Base-by-base conservation (phyloP, 495 filamentous ascomycete genomes). In the Aspergillus wentii region DNA sequence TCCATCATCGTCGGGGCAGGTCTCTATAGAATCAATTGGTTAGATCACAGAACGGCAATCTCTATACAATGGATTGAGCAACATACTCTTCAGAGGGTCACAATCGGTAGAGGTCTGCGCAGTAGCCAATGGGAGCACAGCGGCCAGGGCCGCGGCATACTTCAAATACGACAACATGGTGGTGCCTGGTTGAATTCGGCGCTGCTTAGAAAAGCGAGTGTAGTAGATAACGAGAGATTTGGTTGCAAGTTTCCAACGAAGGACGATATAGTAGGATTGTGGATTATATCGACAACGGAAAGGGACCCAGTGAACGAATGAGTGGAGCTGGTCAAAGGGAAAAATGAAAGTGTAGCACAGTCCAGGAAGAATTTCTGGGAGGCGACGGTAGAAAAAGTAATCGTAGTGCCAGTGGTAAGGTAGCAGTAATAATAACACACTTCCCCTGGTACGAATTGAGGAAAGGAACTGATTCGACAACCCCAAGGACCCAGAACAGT, bases 1-100 rank as follows among this genome's bases (percentile, higher is more conserved):
- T 36, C 80, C 87, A 9, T 72, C 71, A 54, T 89, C 66, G 19
- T 78, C 53, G 7, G 79, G 69, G 55, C 85, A 90, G 17, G 58
- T 57, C 20, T 56, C 63, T 72, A 32, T 23, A 14, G 13, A 28
- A 13, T 20, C 4, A 10, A 13, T 43, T 43, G 40, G 39, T 36
- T 30, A 30, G 14, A 21, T 27, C 13, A 10, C 14, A 10, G 25
- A 7, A 17, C 21, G 16, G 29, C 17, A 36, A 15, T 14, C 10
- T 14, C 17, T n/a, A 19, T 15, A 33, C 13, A 29, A 21, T 10
- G 16, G 18, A 18, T 39, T 17, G 7, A 40, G 35, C 20, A 40
- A 54, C 34, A 33, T 52, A 54, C 58, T 51, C 33, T 68, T 43
- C 10, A 64, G 35, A 2, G 69, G 67, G 41, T 70, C 62, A 50